A percentile compares a stretch with the other conserved stretches of the same genome.
Conservation (phyloP, 208 protist species). For the Jaenimonas drosophilae region DNA sequence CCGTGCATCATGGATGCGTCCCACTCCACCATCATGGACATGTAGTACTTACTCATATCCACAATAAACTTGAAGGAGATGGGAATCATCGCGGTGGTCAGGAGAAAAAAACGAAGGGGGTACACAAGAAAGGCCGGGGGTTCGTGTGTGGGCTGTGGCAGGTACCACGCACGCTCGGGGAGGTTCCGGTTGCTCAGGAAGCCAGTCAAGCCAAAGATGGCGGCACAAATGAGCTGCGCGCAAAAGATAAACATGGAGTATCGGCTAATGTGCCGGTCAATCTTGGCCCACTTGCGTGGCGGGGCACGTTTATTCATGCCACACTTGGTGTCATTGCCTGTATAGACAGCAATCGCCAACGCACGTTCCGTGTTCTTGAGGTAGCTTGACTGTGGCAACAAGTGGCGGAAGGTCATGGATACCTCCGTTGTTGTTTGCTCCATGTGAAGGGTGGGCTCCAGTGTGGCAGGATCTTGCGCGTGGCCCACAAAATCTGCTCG, state of each 20-base stretch:
- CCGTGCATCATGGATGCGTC: slow-evolving; percentile 83
- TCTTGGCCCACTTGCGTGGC: slow-evolving; percentile 89
- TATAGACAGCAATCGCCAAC: slow-evolving; percentile 91
- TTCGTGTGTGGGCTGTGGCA: slow-evolving; percentile 29
- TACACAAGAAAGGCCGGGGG: slow-evolving; percentile 59
- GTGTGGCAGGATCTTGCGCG: too few relatives aligned
- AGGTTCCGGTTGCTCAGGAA: slow-evolving; percentile 38
- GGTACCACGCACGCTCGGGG: slow-evolving; percentile 53
- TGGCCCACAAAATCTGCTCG: slow-evolving; percentile 36
- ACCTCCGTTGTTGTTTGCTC: too few relatives aligned
- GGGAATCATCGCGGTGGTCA: slow-evolving; percentile 96
- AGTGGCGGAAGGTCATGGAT: slow-evolving; percentile 46
- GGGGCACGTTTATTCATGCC: slow-evolving; percentile 85
- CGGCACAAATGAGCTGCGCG: slow-evolving; percentile 70
- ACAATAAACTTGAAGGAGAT: slow-evolving; percentile 95
- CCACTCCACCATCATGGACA: slow-evolving; percentile 86
- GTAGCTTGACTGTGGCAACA: slow-evolving; percentile 82
- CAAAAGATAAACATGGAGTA: slow-evolving; percentile 85
- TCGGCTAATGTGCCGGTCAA: slow-evolving; percentile 82
- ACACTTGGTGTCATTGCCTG: slow-evolving; percentile 93
- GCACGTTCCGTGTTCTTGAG: slow-evolving; percentile 77
- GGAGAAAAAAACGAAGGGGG: slow-evolving; percentile 89
- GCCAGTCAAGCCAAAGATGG: slow-evolving; percentile 78
- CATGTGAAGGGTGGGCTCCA: too few relatives aligned
- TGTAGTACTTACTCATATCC: slow-evolving; percentile 93